These are phyloP conservation scores for Lentinula novae-zelandiae DNA, from an alignment of 1,284 basidiomycete genomes.

Conservation along the genomic window DNA sequence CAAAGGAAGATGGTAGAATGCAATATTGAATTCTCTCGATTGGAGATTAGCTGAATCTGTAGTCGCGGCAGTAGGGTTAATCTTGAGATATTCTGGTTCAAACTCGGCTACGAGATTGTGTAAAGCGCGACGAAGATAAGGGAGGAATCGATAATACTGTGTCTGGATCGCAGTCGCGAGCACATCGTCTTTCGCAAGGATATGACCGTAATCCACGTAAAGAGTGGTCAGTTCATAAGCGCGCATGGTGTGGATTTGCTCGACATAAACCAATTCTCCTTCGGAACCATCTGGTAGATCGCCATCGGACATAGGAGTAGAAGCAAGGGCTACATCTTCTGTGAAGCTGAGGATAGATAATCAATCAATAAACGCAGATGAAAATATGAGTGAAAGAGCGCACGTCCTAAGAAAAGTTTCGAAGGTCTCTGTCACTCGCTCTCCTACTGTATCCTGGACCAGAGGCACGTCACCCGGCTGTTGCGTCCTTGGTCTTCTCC, in stretches of 20 bases:
- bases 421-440: constrained; percentile 89
- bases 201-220: constrained; percentile 93
- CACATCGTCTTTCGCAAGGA: constrained; percentile 87
- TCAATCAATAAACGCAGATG: constrained; percentile 4
- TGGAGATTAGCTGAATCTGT: constrained; percentile 83
- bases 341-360: constrained; percentile 59
- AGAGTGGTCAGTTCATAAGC: constrained; percentile 93
- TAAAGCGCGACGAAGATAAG: constrained; percentile 88
- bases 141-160: constrained; percentile 96
- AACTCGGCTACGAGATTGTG: constrained; percentile 86
- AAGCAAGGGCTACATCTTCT: constrained; percentile 68
- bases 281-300: constrained; percentile 52
- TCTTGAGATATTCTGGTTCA: constrained; percentile 91
- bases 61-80: constrained; percentile 77
- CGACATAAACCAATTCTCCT: constrained; percentile 77
- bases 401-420: constrained; percentile 89
- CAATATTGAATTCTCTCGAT: constrained; percentile 91
- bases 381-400: constrained; percentile 26
- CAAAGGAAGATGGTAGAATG: constrained; percentile 94
- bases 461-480: constrained; percentile 69
- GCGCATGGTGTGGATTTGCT: constrained; percentile 91
- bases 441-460: constrained; percentile 90
- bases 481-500: constrained; percentile 47
- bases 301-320: constrained; percentile 72
- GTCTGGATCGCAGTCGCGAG: constrained; percentile 90